phyloP scores from a whole-genome alignment of 169 alveolate species.

The Perkinsus chesapeaki region DNA sequence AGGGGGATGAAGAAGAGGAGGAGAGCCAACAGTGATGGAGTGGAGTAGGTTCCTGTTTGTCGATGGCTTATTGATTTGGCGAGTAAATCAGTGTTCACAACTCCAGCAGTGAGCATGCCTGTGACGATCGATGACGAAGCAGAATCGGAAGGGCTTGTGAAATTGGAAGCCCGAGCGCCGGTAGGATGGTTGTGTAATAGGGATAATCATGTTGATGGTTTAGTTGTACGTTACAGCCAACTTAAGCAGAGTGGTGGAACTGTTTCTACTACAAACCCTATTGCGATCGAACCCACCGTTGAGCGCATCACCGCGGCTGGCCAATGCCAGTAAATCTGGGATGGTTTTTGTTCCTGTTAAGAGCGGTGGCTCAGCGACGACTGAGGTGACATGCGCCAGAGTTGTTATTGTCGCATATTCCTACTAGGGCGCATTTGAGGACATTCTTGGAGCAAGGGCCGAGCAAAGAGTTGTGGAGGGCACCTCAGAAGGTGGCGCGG shows the following conservation, averaged over 20 bases:
- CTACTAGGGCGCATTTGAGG: neutral
- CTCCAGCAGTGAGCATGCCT: neutral
- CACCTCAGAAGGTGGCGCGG: neutral
- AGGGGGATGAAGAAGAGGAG: neutral
- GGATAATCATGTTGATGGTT: neutral
- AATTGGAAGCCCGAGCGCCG: neutral
- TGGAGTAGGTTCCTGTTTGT: neutral
- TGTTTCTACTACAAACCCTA: neutral
- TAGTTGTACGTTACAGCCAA: neutral
- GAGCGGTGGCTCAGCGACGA: neutral
- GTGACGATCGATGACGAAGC: neutral
- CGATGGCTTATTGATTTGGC: neutral
- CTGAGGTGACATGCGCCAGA: neutral
- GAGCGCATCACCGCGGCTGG: neutral
- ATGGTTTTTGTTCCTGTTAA: neutral
- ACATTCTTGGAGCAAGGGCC: neutral
- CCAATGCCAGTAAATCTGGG: neutral
- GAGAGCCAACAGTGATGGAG: neutral
- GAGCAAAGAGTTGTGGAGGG: neutral
- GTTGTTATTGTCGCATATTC: neutral
- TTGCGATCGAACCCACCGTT: neutral
- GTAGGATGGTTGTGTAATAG: neutral
- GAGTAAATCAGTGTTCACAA: neutral
- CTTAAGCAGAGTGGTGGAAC: neutral
- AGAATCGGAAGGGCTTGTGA: neutral